Base-by-base conservation (phyloP, 495 filamentous ascomycete species). In the Baudoinia panamericana region DNA sequence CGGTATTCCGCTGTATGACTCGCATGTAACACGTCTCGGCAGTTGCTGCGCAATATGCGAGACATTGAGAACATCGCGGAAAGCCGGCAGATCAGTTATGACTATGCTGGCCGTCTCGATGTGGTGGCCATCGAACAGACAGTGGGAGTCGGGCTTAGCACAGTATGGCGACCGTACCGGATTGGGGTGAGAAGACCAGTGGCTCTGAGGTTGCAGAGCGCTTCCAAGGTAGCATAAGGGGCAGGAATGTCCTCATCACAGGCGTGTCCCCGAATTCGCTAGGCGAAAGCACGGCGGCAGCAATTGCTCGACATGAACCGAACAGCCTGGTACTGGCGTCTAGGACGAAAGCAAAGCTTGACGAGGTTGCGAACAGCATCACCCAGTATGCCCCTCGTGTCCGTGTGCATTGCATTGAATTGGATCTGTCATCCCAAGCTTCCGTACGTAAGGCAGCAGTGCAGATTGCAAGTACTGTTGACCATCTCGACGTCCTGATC, bases 241-340 rank as follows among this genome's bases (percentile, higher is more conserved):
- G 51, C 23, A 43, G 30, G 32, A 35, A 10, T 17, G 53, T 56
- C 12, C 39, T 59, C 19, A 53, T 59, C 27, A 53, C 49, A 6
- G 56, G 72, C 3, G 62, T 75, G 23, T 63, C 65, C 25, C 69
- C 69, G 16, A 62, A 65, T 16, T 63, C 67, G 15, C 64, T 75
- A 17, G 73, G 72, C 3, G 64, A 66, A 25, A 56, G 65, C 0
- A 71, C 69, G 10, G 70, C 67, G 1, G 26, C 67, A 1, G 65
- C 71, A 10, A 62, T 75, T 26, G 73, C 71, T 9, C 69, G 68
- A 0, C 70, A 76, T 42, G 36, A 45, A 1, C 72, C 72, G 0
- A 50, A 48, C 0, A 60, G 64, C 5, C 56, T 77, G 2, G 67
- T 77, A 39, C 59, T 76, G 8, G 70, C 67, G 3, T 75, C 72